Conservation (phyloP, 257 asterid genomes). For the Solanum sitiens region DNA sequence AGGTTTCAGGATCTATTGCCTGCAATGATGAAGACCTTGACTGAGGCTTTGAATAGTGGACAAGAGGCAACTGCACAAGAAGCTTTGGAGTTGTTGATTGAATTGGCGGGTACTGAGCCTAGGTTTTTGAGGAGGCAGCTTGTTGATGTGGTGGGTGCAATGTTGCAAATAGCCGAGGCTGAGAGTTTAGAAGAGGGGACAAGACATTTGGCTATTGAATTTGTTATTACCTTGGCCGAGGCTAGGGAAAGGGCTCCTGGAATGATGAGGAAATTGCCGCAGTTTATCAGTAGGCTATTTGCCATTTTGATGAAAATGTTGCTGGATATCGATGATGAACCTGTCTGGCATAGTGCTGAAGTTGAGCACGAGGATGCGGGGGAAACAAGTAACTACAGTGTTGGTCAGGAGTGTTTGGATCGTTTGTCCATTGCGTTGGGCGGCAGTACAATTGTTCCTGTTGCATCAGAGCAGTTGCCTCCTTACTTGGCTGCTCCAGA, state of each 20-base stretch:
- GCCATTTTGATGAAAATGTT: conserved; percentile 81
- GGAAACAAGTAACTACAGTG: conserved; percentile 78
- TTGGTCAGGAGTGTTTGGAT: conserved; percentile 94
- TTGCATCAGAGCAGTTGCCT: conserved; percentile 85
- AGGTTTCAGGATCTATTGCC: conserved; percentile 97
- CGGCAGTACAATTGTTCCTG: conserved; percentile 92
- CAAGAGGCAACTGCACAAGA: conserved; percentile 96
- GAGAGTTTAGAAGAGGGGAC: conserved; percentile 92
- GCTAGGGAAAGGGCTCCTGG: conserved; percentile 99
- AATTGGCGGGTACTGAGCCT: conserved; percentile 91
- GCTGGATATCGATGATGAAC: conserved; percentile 86
- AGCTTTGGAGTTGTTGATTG: conserved; percentile 87
- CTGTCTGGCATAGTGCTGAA: conserved; percentile 89
- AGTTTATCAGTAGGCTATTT: conserved; percentile 74
- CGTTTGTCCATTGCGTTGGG: conserved; percentile 85
- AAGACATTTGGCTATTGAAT: conserved; percentile 85
- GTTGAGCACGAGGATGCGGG: conserved; percentile 95
- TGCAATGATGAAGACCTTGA: conserved; percentile 89
- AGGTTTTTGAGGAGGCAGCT: conserved; percentile 89
- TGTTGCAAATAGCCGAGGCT: conserved; percentile 94
- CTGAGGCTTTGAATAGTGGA: conserved; percentile 72
- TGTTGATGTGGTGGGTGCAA: conserved; percentile 89
- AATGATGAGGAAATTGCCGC: conserved; percentile 99
- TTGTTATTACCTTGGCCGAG: conserved; percentile 86
- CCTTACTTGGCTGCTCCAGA: conserved; percentile 73